Evolutionary conservation across 2,329 filamentous ascomycete genomes (phyloP), one percentile per base, ranked within the genome.

Genomic region (Fusarium cicatricum): DNA sequence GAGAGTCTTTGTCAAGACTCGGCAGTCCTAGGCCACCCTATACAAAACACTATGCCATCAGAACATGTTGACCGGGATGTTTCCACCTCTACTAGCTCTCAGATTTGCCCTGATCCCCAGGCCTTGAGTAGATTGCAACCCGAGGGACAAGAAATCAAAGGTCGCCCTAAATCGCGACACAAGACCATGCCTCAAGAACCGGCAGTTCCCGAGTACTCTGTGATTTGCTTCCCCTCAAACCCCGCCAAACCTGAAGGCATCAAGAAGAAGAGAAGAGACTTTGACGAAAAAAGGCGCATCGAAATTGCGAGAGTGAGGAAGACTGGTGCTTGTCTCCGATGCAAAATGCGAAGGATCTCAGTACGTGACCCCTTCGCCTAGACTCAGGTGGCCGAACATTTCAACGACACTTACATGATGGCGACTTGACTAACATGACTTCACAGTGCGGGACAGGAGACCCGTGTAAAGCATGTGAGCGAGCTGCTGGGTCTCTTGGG

Each of bases 161-260:
- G 10, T 11, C 14, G 36, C n/a, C 29, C 32, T 8, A 43, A 36
- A 29, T 42, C 34, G 42, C 40, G 43, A 10, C 41, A 34, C 16
- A 56, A 38, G 38, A 38, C 41, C 48, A 40, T 29, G 15, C 36
- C 55, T 23, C 58, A 42, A 34, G 55, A 41, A 41, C 38, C 44
- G 16, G 34, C 55, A 32, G 46, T 55, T 17, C 58, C 55, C 15
- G 55, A 65, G 43, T 69, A 66, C 44, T 63, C 67, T 5, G 56
- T 70, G 43, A 67, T 70, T 11, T 70, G 67, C 46, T 70, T 70
- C 31, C 67, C 67, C 9, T 70, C 67, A 1, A 67, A 70, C 32
- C 67, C 67, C 11, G 64, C 64, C 41, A 60, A 65, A 5, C 67
- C 67, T 3, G 39, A 61, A 4, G 67, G 67, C 2, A 52, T 67